Base-by-base conservation (phyloP, 2,329 filamentous ascomycete species). In the Raffaelea albimanens region DNA sequence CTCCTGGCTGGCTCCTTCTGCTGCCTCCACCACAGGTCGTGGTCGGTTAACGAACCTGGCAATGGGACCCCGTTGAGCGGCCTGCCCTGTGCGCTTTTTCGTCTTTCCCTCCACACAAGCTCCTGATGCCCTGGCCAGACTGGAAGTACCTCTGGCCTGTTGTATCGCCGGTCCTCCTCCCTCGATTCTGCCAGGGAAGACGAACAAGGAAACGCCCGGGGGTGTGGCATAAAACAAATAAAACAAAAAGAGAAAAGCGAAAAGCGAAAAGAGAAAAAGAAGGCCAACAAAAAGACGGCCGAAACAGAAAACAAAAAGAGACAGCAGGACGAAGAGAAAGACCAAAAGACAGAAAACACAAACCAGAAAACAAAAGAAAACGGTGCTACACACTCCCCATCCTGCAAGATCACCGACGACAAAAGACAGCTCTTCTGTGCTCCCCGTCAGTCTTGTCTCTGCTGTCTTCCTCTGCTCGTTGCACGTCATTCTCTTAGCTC, bases 391-490 rank as follows among this genome's bases (percentile, higher is more conserved):
- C 25, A 7, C 7, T 13, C 7, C 25, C 13, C 25, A 29, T 29
- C 25, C 25, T 29, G 25, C 34, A 40, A 23, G 36, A 19, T 39
- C 25, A n/a, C n/a, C 10, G 19, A 19, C 14, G 20, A 19, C 10
- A 39, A 39, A 39, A 19, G 19, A 39, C 10, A 39, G 20, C 14
- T 23, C 21, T 5, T 20, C 20, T 41, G 39, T 41, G 8, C 39
- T 41, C 5, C 21, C 9, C 19, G 16, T 23, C 5, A 42, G 14
- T 46, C 45, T 23, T 19, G 13, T 39, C 25, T 41, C 38, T 22
- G 29, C 25, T 38, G 40, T 47, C n/a, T 13, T 39, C 20, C 36
- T 43, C 21, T 49, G 51, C 5, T 19, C 39, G 21, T 36, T 16
- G 16, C 5, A 16, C 34, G 9, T 33, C 31, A 9, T 5, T 14